phyloP scores from a whole-genome alignment of 257 asterid species.

The Ophiorrhiza pumila region DNA sequence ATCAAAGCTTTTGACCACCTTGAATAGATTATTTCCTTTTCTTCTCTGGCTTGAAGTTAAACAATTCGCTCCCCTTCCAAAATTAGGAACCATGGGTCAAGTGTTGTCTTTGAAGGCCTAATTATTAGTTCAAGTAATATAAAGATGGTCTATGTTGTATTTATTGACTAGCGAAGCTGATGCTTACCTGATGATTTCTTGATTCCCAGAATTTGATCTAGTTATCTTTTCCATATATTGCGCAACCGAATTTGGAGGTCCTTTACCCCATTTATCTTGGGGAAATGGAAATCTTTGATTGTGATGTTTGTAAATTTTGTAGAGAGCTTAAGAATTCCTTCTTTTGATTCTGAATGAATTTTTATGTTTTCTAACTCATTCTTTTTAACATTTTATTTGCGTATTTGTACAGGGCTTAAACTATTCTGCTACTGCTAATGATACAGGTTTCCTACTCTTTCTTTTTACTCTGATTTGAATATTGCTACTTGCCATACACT shows the following conservation, averaged over 20 bases:
- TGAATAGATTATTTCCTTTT: too few species aligned
- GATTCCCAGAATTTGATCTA: not conserved
- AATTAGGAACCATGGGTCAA: not conserved
- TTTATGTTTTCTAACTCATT: not conserved
- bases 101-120: not conserved
- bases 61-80: not conserved
- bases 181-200: not conserved
- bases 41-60: not conserved
- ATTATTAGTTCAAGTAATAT: not conserved
- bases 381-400: not conserved
- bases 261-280: not conserved
- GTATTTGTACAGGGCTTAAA: constrained; percentile 52
- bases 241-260: not conserved
- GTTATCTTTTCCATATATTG: not conserved
- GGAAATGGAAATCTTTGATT: not conserved
- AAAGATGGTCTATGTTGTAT: not conserved
- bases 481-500: not conserved
- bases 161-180: not conserved
- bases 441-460: constrained; percentile 58
- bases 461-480: constrained; percentile 9
- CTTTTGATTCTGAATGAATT: not conserved
- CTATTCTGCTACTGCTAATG: constrained; percentile 45
- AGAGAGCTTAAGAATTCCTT: constrained; percentile 3
- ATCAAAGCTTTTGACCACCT: too few species aligned
- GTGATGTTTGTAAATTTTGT: not conserved